Evolutionary conservation across 495 filamentous ascomycete species (phyloP), one percentile per base, ranked within the genome.

Genomic region (Penicillium mononematosum): DNA sequence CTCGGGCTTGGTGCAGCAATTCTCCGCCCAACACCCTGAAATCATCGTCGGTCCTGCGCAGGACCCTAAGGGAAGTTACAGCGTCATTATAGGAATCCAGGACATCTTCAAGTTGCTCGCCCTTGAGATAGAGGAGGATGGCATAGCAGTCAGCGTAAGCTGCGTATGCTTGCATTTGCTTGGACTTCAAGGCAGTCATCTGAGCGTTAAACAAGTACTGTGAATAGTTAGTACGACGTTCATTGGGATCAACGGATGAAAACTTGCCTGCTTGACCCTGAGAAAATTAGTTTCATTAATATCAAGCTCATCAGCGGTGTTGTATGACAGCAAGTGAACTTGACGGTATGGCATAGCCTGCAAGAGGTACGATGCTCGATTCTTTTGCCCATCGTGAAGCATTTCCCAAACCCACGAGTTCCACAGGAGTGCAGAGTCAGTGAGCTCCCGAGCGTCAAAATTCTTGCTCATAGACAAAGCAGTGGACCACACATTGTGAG

Each of bases 391-490:
- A 11, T 60, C 65, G 36, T 80, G 70, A 17, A 96, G 68, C 11
- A 82, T 73, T 58, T 87, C 81, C 90, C 88, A 93, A 6, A 86
- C 73, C 83, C 88, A 92, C 6, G 80, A 85, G 46, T 77, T 82
- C 83, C 85, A 92, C 0, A 94, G 73, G 14, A 86, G 56, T 19
- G 85, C 75, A 20, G 59, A 62, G 38, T 83, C 72, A n/a, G 69
- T 60, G 45, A 63, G 65, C 41, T 78, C 70, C 14, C 46, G 41
- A 14, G 72, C 67, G 8, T 71, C 58, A 12, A 82, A 75, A 5
- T 63, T 70, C 36, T 66, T 66, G 47, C 75, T 76, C 82, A 87
- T 84, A 5, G 75, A 72, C 16, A 91, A 69, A 17, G 89, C 82
- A 0, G 85, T 86, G 11, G 78, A 67, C 65, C 91, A 83, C n/a